phyloP scores from a whole-genome alignment of 2,329 filamentous ascomycete genomes.

The Trichophyton equinum region DNA sequence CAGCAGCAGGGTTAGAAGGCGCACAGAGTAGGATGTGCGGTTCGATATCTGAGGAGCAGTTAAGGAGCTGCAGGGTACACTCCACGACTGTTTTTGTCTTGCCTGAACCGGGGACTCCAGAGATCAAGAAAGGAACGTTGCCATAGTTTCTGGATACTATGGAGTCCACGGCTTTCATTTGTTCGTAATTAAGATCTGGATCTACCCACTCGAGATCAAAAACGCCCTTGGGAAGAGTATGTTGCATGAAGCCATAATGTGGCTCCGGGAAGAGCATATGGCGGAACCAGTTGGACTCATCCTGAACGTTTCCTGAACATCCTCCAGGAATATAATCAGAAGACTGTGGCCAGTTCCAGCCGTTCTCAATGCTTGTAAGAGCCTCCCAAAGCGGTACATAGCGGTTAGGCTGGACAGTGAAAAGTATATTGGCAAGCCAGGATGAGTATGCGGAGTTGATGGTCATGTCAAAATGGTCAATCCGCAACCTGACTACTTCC shows the following conservation, averaged over 20 bases:
- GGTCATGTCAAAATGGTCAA: slow-evolving; percentile 12
- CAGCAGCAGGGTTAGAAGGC: slow-evolving; percentile 37
- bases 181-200: slow-evolving; percentile 36
- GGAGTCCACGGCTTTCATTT: slow-evolving; percentile 35
- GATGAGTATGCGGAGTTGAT: not conserved
- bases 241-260: slow-evolving; percentile 28
- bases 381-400: slow-evolving; percentile 16
- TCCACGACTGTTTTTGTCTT: slow-evolving; percentile 42
- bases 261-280: slow-evolving; percentile 35
- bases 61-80: slow-evolving; percentile 25
- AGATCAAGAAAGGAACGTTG: slow-evolving; percentile 36
- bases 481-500: slow-evolving; percentile 15
- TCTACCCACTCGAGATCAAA: slow-evolving; percentile 30
- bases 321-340: slow-evolving; percentile 31
- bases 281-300: slow-evolving; percentile 15
- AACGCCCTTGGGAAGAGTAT: slow-evolving; percentile 24
- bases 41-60: slow-evolving; percentile 1
- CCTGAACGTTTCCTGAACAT: slow-evolving; percentile 20
- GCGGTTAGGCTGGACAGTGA: slow-evolving; percentile 13
- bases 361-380: slow-evolving; percentile 10
- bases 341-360: slow-evolving; percentile 42
- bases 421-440: slow-evolving; percentile 16
- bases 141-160: slow-evolving; percentile 33
- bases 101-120: slow-evolving; percentile 40
- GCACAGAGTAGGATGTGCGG: slow-evolving; percentile 34